Conservation (phyloP, 2,329 filamentous ascomycete species). For the Arthroderma uncinatum region DNA sequence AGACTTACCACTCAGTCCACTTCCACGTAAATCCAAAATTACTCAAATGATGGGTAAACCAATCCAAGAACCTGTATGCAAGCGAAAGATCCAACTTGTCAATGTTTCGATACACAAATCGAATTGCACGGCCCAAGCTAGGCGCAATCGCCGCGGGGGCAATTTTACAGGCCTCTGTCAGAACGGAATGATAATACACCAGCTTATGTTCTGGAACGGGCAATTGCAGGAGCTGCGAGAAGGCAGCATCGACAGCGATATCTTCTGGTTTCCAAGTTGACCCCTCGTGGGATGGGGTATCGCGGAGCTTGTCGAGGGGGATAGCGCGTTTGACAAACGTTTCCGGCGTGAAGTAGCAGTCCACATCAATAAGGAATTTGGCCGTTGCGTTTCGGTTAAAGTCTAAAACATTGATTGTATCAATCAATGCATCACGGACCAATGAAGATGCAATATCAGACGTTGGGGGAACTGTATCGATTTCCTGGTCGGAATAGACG, state of each 20-base stretch:
- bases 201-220: constrained; percentile 83
- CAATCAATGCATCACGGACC: constrained; percentile 72
- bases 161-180: constrained; percentile 92
- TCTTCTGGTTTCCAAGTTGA: constrained; percentile 96
- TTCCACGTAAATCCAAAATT: constrained; percentile 99
- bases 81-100: constrained; percentile 80
- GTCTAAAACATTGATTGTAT: constrained; percentile 88
- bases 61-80: constrained; percentile 79
- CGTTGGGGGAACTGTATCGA: constrained; percentile 74
- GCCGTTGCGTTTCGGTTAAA: constrained; percentile 83
- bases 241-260: constrained; percentile 92
- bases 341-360: constrained; percentile 81
- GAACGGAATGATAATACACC: constrained; percentile 89
- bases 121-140: constrained; percentile 81
- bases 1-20: constrained; percentile 79
- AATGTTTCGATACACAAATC: constrained; percentile 74
- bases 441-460: constrained; percentile 68
- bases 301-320: constrained; percentile 75
- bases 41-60: constrained; percentile 95
- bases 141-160: constrained; percentile 94
- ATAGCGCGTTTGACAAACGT: constrained; percentile 92
- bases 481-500: constrained; percentile 75
- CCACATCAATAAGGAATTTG: constrained; percentile 81
- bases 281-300: constrained; percentile 49
- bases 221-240: constrained; percentile 84